Base-by-base conservation (phyloP, 1,284 basidiomycete genomes). In the Tremellales sp. region DNA sequence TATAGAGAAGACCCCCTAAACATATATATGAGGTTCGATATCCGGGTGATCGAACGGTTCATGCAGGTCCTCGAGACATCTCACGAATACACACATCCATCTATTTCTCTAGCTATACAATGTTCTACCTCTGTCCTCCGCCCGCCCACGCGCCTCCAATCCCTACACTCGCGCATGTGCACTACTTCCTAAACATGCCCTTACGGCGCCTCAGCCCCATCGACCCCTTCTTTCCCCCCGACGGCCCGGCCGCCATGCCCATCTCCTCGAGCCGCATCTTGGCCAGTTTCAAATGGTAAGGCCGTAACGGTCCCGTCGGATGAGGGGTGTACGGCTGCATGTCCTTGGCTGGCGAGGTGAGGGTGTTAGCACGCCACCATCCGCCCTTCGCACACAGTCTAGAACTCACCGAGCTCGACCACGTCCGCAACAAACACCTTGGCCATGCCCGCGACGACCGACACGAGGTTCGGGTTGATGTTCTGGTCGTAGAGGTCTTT, bases 341-440 rank as follows among this genome's bases (percentile, higher is more conserved):
- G 33, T 60, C 58, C 26, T 52, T 53, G 5, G 60, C 62, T 58
- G 42, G 5, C 10, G 3, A 32, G 31, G 28, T 14, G n/a, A n/a
- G 22, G 22, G 12, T 6, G 21, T 27, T n/a, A 19, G 13, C 12
- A 37, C 29, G 35, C 10, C 6, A 40, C 19, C 27, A 40, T 6
- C 39, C 24, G n/a, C 39, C 16, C 14, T 27, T 22, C 25, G 29
- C 40, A 6, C 25, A 28, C 13, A 18, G n/a, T 28, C 16, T n/a
- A n/a, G 8, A 10, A 60, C 64, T 27, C 36, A 65, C 66, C 66
- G 2, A 62, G 46, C 45, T 71, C 68, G n/a, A 69, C 57, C 5
- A 69, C 56, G 19, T 71, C 68, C 6, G 68, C 62, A 4, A 69
- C 53, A 45, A 69, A 69, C 38, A 71, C 57, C 60, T 71, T 71